Evolutionary conservation across 257 asterid genomes (phyloP).

Genomic region (Coffea eugenioides): DNA sequence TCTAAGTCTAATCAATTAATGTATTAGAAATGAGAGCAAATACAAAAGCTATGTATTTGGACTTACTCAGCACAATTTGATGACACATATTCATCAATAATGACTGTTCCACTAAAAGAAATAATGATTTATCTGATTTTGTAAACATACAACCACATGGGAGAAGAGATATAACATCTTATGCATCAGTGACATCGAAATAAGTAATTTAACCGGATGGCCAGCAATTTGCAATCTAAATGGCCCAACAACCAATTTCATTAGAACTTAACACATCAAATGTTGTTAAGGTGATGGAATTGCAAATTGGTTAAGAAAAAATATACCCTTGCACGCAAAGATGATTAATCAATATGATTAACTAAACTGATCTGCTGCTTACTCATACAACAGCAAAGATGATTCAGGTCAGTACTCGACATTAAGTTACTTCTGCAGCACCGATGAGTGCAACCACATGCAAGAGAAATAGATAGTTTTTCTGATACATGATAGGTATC

Average conservation of each 20-base stretch:
- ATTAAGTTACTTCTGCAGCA: not conserved
- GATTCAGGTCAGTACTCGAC: not conserved
- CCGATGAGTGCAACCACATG: not conserved
- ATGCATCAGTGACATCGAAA: not conserved
- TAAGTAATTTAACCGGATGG: not conserved
- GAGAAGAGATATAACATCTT: not conserved
- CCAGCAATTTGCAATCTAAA: not conserved
- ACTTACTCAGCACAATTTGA: not conserved
- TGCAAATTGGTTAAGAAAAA: not conserved
- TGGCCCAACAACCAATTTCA: not conserved
- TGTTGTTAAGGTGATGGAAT: no score
- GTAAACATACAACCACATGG: not conserved
- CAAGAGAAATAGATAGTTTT: not conserved
- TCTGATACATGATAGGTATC: conserved; percentile 16
- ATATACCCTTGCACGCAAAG: no score
- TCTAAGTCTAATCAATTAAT: no score
- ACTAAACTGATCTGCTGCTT: no score
- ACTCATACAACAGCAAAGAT: not conserved
- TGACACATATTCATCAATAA: not conserved
- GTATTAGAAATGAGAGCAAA: no score
- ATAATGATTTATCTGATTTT: not conserved
- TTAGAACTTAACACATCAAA: no score
- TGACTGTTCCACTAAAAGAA: not conserved
- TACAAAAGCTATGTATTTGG: not conserved
- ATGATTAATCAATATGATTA: no score